These are phyloP conservation scores for Spinacia oleracea DNA, from an alignment of 179 eudicot species.

Conservation along the genomic window DNA sequence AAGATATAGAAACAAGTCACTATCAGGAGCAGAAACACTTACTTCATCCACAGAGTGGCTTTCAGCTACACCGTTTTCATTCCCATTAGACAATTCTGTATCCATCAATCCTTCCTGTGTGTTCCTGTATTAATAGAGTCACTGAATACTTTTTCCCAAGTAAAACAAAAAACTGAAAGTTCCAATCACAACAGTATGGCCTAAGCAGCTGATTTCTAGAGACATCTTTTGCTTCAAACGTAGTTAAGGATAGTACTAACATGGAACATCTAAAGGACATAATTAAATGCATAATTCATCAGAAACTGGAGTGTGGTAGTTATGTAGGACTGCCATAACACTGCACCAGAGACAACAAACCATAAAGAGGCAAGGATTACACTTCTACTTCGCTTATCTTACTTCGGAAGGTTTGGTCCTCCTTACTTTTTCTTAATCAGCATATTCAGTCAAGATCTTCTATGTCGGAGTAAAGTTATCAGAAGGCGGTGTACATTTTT, in stretches of 20 bases:
- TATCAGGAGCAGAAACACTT: constrained; percentile 22
- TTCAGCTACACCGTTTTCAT: constrained; percentile 46
- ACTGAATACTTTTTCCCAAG: not conserved
- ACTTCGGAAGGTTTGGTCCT: no score
- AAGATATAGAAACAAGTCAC: not conserved
- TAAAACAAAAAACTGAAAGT: not conserved
- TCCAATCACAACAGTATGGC: not conserved
- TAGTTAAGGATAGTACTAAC: not conserved
- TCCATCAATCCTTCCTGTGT: constrained; percentile 52
- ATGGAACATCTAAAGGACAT: constrained; percentile 3
- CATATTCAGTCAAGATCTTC: not conserved
- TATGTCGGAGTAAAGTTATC: not conserved
- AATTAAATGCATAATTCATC: constrained; percentile 6
- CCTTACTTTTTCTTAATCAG: no score
- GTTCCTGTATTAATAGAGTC: constrained; percentile 49
- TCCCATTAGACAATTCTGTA: constrained; percentile 49
- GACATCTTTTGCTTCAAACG: not conserved
- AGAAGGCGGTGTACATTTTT: not conserved
- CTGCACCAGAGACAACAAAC: no score
- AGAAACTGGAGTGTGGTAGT: not conserved
- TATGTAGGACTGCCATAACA: not conserved
- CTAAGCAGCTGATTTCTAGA: not conserved
- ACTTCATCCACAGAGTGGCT: constrained; percentile 52
- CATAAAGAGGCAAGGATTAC: no score
- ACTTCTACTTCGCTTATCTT: no score